Base-by-base conservation (phyloP, 192 early-diverging fungal species). In the Umbelopsis vinacea region DNA sequence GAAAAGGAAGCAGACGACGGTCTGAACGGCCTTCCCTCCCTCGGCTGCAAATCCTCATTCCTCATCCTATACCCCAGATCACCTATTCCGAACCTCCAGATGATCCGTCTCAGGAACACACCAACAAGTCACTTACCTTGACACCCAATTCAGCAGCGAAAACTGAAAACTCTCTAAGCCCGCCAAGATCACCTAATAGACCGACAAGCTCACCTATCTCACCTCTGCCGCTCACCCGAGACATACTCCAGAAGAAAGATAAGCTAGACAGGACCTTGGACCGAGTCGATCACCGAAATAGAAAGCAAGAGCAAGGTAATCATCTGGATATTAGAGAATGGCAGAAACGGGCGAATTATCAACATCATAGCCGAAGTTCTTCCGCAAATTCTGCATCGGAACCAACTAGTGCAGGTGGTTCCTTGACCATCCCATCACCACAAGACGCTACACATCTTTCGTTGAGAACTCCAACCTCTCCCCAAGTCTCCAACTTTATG, bases 151-250 rank as follows among this genome's bases (percentile, higher is more conserved):
- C 57, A 63, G 57, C 29, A 37, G 57, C 33, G 2, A 63, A 63
- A 8, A 63, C 15, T n/a, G 57, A 63, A 8, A 63, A 63, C 26
- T 63, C 57, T 14, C 37, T 63, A 33, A 63, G 29, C 17, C 57
- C 57, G 33, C 57, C 57, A 8, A 22, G 57, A 5, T 63, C 57
- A 33, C 57, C 57, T 17, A 37, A 38, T 63, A 33, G 57, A 37
- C 19, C 57, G 14, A 29, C 33, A 6, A 63, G 57, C 33, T 63
- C 57, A 1, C 57, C 57, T 14, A 63, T 29, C 33, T 63, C 72
- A n/a, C 72, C 76, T 14, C 68, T 79, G 52, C 77, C 77, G 12
- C 66, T 79, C 6, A 79, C 77, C 3, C 66, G 70, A 69, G 77
- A 79, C 45, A 21, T 71, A 14, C 37, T 79, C 10, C 24, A 46